Evolutionary conservation across 2,329 filamentous ascomycete species (phyloP).

Genomic region (Neonectria ditissima): DNA sequence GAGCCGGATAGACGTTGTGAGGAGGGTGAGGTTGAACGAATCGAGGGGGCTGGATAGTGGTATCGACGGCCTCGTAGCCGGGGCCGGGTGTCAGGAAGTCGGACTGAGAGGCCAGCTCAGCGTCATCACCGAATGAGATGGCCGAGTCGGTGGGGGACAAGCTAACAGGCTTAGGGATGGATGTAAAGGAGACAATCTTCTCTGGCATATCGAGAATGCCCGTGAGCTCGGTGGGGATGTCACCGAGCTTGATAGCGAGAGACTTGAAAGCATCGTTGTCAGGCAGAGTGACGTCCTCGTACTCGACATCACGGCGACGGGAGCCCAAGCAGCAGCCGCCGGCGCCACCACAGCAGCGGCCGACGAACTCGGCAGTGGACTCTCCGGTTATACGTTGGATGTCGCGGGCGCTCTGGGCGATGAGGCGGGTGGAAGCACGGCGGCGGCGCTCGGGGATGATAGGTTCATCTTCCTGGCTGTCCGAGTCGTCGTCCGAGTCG

Average conservation of each 20-base stretch:
- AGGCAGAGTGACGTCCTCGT: conserved; percentile 69
- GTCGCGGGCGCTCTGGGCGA: conserved; percentile 72
- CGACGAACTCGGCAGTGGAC: conserved; percentile 70
- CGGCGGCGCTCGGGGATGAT: conserved; percentile 62
- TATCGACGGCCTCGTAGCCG: conserved; percentile 62
- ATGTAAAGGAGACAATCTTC: conserved; percentile 78
- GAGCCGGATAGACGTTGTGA: conserved; percentile 91
- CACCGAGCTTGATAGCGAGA: conserved; percentile 79
- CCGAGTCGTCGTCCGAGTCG: conserved; percentile 72
- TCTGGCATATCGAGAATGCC: conserved; percentile 78
- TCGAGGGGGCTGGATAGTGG: conserved; percentile 78
- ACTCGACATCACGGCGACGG: conserved; percentile 60
- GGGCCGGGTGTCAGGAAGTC: conserved; percentile 44
- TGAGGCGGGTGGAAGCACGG: conserved; percentile 76
- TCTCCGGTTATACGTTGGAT: conserved; percentile 74
- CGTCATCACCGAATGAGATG: conserved; percentile 56
- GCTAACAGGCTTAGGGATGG: conserved; percentile 57
- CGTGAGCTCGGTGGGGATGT: conserved; percentile 79
- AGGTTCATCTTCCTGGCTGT: conserved; percentile 66
- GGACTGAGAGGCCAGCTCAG: conserved; percentile 37
- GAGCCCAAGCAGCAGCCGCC: conserved; percentile 70
- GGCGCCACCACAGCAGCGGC: conserved; percentile 70
- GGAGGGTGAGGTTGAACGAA: conserved; percentile 97
- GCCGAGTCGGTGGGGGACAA: conserved; percentile 61
- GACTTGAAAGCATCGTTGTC: conserved; percentile 88